Conservation (phyloP, 169 alveolate genomes). For the Plasmodium knowlesi region DNA sequence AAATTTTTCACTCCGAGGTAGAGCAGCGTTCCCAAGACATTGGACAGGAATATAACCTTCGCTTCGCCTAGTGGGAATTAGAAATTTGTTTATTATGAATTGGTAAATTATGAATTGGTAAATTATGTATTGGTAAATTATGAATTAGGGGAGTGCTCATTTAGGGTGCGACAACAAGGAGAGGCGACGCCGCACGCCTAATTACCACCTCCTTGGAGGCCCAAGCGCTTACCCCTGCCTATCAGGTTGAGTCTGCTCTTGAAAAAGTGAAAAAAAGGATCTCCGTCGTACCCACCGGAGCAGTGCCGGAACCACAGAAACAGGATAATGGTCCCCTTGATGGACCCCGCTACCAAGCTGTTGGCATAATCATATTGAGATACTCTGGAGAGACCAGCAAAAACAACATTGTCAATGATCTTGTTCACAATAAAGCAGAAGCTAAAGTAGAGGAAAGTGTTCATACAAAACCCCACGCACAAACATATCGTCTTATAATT, state of each 20-base stretch:
- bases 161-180: background rate
- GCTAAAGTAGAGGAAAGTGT: constrained; percentile 25
- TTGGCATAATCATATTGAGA: background rate
- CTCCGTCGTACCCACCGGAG: constrained; percentile 64
- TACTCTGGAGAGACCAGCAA: background rate
- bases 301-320: constrained; percentile 10
- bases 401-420: background rate
- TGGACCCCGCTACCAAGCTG: background rate
- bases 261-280: constrained; percentile 47
- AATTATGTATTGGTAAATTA: too few relatives aligned
- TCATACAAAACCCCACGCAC: constrained; percentile 14
- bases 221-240: background rate
- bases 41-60: background rate
- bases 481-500: background rate
- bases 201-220: too few relatives aligned
- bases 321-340: background rate
- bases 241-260: constrained; percentile 5
- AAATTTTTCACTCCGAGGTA: background rate
- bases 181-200: background rate
- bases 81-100: too few relatives aligned
- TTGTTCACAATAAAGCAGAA: background rate
- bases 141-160: background rate
- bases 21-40: constrained; percentile 2
- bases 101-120: too few relatives aligned
- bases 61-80: constrained; percentile 8